Evolutionary conservation across 176 grass and related monocot species (phyloP).

Genomic region (Carex littledalei): DNA sequence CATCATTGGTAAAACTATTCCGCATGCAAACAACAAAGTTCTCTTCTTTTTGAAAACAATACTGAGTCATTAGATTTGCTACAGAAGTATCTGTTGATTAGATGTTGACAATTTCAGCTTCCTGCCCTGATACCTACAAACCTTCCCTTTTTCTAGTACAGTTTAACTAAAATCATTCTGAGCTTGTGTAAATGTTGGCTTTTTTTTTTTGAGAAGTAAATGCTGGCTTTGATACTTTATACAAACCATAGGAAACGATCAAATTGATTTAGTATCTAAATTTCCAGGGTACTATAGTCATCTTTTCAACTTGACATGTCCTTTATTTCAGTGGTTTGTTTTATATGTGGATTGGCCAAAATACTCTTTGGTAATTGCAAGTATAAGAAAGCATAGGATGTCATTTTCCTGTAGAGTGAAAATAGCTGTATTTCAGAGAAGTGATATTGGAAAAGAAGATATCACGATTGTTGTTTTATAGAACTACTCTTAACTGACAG

Average conservation of each 20-base stretch:
- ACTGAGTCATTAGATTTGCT: not conserved
- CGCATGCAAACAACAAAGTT: not conserved
- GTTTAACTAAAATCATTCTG: not conserved
- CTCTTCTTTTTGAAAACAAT: not conserved
- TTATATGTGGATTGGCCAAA: not conserved
- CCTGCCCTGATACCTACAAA: not conserved
- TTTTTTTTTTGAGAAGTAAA: too few species aligned
- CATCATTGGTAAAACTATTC: not conserved
- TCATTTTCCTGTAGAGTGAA: not conserved
- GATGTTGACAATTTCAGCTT: not conserved
- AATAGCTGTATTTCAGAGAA: not conserved
- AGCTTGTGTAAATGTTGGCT: not conserved
- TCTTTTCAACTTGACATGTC: not conserved
- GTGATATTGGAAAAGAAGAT: not conserved
- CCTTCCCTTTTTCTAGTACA: not conserved
- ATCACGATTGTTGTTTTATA: not conserved
- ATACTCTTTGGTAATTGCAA: not conserved
- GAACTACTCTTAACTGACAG: not conserved
- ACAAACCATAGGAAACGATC: not conserved
- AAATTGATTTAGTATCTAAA: not conserved
- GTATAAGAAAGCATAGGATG: not conserved
- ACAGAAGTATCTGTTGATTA: not conserved
- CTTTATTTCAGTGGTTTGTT: not conserved
- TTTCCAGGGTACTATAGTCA: not conserved
- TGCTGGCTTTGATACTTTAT: not conserved